phyloP scores from a whole-genome alignment of 1,284 basidiomycete species.

The Phellopilus nigrolimitatus region DNA sequence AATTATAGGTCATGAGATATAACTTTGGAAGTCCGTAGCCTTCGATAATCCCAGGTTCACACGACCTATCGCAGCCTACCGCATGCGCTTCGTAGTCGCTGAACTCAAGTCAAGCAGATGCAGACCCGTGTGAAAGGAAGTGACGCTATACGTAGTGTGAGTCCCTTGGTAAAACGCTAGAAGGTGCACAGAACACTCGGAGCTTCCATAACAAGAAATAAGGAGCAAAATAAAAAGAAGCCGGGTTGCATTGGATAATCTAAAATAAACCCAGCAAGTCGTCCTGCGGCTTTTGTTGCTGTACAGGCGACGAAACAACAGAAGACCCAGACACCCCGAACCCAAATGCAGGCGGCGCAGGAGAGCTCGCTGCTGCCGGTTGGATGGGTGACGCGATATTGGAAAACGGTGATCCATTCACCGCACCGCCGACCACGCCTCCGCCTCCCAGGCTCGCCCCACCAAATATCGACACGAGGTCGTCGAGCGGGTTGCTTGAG shows the following conservation, averaged over 20 bases:
- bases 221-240: background rate
- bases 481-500: slow-evolving; percentile 84
- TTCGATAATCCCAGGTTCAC: too few relatives aligned
- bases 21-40: too few relatives aligned
- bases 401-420: slow-evolving; percentile 28
- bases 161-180: too few relatives aligned
- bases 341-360: slow-evolving; percentile 23
- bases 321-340: slow-evolving; percentile 10
- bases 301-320: slow-evolving; percentile 17
- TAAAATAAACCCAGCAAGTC: slow-evolving; percentile 47
- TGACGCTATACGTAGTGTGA: too few relatives aligned
- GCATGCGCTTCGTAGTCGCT: too few relatives aligned
- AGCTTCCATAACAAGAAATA: too few relatives aligned
- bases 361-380: too few relatives aligned
- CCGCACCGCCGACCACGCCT: slow-evolving; percentile 21
- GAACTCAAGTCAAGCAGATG: too few relatives aligned
- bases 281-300: slow-evolving; percentile 36
- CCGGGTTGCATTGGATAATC: slow-evolving; percentile 11
- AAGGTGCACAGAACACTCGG: too few relatives aligned
- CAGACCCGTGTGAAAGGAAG: too few relatives aligned
- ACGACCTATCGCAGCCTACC: too few relatives aligned
- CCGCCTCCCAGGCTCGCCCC: slow-evolving; percentile 35
- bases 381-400: slow-evolving; percentile 22
- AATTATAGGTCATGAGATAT: too few relatives aligned
- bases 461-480: slow-evolving; percentile 86